Conservation (phyloP, 2,329 filamentous ascomycete genomes). For the Neonectria punicea region DNA sequence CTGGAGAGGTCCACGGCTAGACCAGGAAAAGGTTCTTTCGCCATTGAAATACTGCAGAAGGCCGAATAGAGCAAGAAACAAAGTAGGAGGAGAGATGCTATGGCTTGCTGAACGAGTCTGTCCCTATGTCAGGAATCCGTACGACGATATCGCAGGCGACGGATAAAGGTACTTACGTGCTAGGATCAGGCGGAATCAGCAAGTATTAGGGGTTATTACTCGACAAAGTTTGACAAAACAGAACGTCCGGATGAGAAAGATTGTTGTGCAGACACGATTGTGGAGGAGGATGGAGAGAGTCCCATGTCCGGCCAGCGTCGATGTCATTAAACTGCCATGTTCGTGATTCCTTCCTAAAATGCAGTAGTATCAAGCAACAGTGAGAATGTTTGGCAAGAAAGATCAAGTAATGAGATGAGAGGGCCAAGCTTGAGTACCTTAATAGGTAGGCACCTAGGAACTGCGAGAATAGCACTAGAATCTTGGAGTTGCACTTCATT, state of each 20-base stretch:
- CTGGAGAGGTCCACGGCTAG: background rate
- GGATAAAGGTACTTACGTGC: background rate
- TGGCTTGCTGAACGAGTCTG: conserved; percentile 10
- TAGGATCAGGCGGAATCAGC: background rate
- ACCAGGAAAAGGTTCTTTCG: background rate
- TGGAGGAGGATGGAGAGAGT: background rate
- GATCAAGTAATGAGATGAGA: background rate
- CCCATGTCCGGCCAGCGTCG: background rate
- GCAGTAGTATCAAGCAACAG: background rate
- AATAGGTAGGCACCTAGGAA: no score
- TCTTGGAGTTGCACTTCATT: no score
- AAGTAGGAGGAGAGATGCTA: background rate
- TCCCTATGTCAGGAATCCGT: conserved; percentile 8
- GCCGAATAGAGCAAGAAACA: background rate
- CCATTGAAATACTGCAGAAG: background rate
- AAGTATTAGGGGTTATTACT: background rate
- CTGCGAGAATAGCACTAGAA: no score
- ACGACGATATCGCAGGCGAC: background rate
- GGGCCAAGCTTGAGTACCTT: background rate
- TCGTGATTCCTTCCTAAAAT: background rate
- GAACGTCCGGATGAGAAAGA: background rate
- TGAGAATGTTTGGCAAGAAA: background rate
- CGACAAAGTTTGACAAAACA: background rate
- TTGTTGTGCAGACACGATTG: background rate
- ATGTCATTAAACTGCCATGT: background rate